These are phyloP conservation scores for Aureobasidium sp. DNA, from an alignment of 2,329 filamentous ascomycete genomes.

Conservation along the genomic window DNA sequence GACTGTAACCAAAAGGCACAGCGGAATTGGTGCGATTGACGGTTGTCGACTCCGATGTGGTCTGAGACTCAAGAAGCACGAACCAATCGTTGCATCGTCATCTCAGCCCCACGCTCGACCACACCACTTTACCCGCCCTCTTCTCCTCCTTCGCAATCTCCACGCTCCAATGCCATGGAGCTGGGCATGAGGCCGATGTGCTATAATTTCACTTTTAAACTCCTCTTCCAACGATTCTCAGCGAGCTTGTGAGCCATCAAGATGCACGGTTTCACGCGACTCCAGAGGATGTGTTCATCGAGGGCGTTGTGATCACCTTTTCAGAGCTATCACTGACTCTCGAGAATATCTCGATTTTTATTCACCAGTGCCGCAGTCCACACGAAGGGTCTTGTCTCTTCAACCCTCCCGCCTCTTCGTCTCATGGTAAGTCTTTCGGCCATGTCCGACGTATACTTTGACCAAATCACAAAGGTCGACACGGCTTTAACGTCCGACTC, in stretches of 20 bases:
- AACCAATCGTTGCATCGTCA: neutral
- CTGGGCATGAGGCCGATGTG: neutral
- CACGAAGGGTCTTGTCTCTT: neutral
- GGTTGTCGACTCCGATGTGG: neutral
- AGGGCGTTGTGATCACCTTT: too few relatives aligned
- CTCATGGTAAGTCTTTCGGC: neutral
- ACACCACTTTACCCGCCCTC: neutral
- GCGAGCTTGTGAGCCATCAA: too few relatives aligned
- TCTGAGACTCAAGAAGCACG: constrained; percentile 7
- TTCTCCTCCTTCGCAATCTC: neutral
- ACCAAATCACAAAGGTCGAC: neutral
- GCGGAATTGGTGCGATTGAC: neutral
- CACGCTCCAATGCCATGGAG: neutral
- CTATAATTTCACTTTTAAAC: too few relatives aligned
- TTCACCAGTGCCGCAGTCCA: too few relatives aligned
- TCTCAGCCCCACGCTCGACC: neutral
- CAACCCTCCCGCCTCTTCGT: neutral
- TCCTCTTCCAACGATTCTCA: too few relatives aligned
- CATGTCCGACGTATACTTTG: neutral
- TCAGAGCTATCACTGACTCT: too few relatives aligned
- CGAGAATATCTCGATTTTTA: too few relatives aligned
- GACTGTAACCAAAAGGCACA: neutral
- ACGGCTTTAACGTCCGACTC: neutral
- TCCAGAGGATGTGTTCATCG: too few relatives aligned
- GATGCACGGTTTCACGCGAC: too few relatives aligned